Evolutionary conservation across 805 yeast species (phyloP), one percentile per base, ranked within the genome.

Genomic region (Pichia thaimueangensis): DNA sequence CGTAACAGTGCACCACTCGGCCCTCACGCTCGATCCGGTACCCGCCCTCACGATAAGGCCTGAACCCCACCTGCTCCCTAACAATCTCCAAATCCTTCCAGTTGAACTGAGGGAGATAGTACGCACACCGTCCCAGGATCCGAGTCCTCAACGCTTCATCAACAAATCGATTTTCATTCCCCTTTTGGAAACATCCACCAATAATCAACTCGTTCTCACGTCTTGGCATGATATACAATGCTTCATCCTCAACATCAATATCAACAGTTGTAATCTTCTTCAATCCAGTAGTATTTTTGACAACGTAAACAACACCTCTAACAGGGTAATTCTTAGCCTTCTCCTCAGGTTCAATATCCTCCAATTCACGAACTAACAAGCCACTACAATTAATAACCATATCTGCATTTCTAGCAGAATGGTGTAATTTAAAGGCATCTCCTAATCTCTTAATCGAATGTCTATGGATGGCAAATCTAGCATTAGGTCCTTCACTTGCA

Each of bases 191-290:
- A 43, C 59, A 55, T 0, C 87, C 88, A 3, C 87, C 88, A 43
- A 81, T 69, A 30, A 81, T 75, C 27, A 76, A 67, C 35, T 84
- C 85, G n/a, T 87, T 86, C 60, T 81, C 87, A 47, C 74, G 75
- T 43, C 87, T 61, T n/a, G 87, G 87, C 68, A 81, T 74, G 28
- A 76, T 63, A 53, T 81, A 80, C 22, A 80, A 60, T 37, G 63
- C 54, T 49, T 82, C 87, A 39, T 62, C 62, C 1, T 54, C 45
- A 7, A 55, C 56, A 13, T 39, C 37, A 17, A 51, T 47, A 4
- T 62, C 58, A 12, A 60, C 58, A 28, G 55, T 50, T n/a, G 60
- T 30, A 58, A 71, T 51, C 45, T 50, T 47, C 48, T 61, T 55
- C 45, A 62, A 37, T 16, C 48, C 47, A 9, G 40, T 30, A 34